phyloP scores from a whole-genome alignment of 2,329 filamentous ascomycete genomes.

The Aureobasidium sp. region DNA sequence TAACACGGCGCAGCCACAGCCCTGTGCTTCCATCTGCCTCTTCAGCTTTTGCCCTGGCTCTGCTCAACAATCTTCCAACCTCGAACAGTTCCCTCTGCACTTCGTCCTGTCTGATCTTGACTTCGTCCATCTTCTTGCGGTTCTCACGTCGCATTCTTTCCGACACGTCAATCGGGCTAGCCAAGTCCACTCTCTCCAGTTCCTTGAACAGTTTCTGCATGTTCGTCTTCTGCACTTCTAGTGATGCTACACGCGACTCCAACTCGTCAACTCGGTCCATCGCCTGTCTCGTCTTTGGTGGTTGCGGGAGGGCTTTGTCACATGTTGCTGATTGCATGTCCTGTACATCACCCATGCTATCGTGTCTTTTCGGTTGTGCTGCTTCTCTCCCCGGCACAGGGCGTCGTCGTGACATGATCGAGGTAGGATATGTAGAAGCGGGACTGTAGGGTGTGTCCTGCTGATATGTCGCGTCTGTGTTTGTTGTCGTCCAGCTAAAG shows the following conservation, averaged over 20 bases:
- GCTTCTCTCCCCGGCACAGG: slow-evolving; percentile 19
- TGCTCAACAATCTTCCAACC: slow-evolving; percentile 66
- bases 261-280: slow-evolving; percentile 54
- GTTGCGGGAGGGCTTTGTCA: slow-evolving; percentile 10
- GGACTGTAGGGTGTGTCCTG: slow-evolving; percentile 37
- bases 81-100: slow-evolving; percentile 73
- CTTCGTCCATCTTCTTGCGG: slow-evolving; percentile 57
- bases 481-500: slow-evolving; percentile 38
- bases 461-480: slow-evolving; percentile 34
- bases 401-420: slow-evolving; percentile 12
- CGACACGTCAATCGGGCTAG: slow-evolving; percentile 61
- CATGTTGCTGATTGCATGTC: slow-evolving; percentile 25
- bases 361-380: slow-evolving; percentile 17
- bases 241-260: slow-evolving; percentile 57
- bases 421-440: slow-evolving; percentile 27
- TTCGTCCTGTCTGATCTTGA: slow-evolving; percentile 62
- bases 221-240: slow-evolving; percentile 63
- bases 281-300: slow-evolving; percentile 15
- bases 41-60: slow-evolving; percentile 66
- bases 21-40: slow-evolving; percentile 53
- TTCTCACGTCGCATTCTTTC: slow-evolving; percentile 48
- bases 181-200: slow-evolving; percentile 66
- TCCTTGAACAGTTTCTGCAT: slow-evolving; percentile 66
- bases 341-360: slow-evolving; percentile 22
- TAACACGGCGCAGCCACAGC: slow-evolving; percentile 74